Evolutionary conservation across 441 rosid species (phyloP).

Genomic region (Pelargonium citronellum): DNA sequence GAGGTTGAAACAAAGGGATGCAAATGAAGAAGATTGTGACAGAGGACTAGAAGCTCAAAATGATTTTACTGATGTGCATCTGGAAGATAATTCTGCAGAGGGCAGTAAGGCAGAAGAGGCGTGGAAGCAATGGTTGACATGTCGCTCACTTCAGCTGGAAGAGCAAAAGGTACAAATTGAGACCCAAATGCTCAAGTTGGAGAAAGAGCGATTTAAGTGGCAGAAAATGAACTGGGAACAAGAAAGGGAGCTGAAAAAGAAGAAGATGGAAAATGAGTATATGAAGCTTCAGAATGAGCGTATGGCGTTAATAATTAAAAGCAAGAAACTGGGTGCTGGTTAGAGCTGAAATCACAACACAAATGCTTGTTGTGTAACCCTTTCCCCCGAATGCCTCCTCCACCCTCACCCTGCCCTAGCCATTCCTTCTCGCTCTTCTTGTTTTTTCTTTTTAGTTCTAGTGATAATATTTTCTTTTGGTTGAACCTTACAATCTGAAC

Average conservation of each 20-base stretch:
- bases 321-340: conserved; percentile 20
- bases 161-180: conserved; percentile 24
- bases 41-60: conserved; percentile 8
- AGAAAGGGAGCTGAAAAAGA: conserved; percentile 26
- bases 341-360: conserved; percentile 1
- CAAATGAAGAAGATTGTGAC: conserved; percentile 1
- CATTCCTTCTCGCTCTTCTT: background rate
- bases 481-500: background rate
- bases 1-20: conserved; percentile 4
- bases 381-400: background rate
- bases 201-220: conserved; percentile 27
- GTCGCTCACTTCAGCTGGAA: conserved; percentile 13
- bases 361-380: background rate
- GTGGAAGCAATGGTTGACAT: conserved; percentile 16
- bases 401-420: background rate
- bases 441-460: background rate
- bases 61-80: conserved; percentile 1
- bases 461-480: background rate
- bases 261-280: conserved; percentile 31
- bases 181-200: conserved; percentile 21
- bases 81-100: conserved; percentile 8
- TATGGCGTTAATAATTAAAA: conserved; percentile 19
- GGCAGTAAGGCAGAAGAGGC: conserved; percentile 9
- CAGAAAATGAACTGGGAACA: conserved; percentile 19
- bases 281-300: conserved; percentile 28